A percentile compares a stretch with the other conserved stretches of the same genome.
phyloP scores from a whole-genome alignment of 345 rosid species.

The Microcos paniculata region DNA sequence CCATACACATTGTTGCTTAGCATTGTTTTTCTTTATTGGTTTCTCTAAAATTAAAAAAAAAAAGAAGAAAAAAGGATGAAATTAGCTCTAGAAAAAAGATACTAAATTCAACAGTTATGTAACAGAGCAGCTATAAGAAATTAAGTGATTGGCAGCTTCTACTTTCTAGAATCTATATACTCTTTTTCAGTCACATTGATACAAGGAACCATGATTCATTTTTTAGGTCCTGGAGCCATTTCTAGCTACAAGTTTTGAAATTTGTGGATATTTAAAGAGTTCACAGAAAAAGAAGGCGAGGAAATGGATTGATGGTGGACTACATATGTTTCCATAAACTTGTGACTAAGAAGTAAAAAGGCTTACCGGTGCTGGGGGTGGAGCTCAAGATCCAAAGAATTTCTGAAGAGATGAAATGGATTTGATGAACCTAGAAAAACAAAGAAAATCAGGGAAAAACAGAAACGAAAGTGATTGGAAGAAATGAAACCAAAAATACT shows the following conservation, averaged over 20 bases:
- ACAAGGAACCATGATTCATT: conserved; percentile 5
- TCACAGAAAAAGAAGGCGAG: conserved; percentile 73
- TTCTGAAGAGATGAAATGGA: too few relatives aligned
- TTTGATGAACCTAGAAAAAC: too few relatives aligned
- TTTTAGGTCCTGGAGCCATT: conserved; percentile 81
- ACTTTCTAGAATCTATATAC: background rate
- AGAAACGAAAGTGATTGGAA: too few relatives aligned
- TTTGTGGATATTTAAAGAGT: conserved; percentile 95
- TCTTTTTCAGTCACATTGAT: conserved; percentile 3
- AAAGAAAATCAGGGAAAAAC: too few relatives aligned
- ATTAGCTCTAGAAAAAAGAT: background rate
- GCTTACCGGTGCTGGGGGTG: too few relatives aligned
- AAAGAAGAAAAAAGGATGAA: background rate
- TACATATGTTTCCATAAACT: conserved; percentile 5
- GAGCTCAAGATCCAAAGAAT: too few relatives aligned
- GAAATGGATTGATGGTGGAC: conserved; percentile 77
- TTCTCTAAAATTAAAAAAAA: background rate
- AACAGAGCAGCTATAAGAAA: background rate
- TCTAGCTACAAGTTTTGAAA: conserved; percentile 86
- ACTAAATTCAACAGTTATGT: background rate
- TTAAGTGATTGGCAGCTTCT: background rate
- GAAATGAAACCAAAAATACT: too few relatives aligned
- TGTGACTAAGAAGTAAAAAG: too few relatives aligned
- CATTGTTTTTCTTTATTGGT: background rate
- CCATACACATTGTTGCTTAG: background rate